Evolutionary conservation across 1,139 yeast genomes (phyloP).

Genomic region (Cylindricascospora bacillispora): DNA sequence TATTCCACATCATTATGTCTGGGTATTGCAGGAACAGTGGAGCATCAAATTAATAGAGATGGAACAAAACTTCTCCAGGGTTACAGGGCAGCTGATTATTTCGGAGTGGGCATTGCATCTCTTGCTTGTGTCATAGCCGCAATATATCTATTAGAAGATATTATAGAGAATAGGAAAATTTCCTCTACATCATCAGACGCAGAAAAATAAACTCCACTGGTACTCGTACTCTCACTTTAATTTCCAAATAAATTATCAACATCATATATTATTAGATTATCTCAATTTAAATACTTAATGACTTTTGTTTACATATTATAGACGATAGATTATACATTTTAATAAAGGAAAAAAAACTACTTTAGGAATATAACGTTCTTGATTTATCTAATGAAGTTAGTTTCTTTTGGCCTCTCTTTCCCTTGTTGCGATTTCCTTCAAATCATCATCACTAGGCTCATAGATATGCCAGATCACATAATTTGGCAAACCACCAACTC

Average conservation of each 20-base stretch:
- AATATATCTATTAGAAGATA: not conserved
- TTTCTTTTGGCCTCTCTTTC: constrained; percentile 54
- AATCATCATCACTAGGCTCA: constrained; percentile 89
- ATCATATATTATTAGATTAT: no score
- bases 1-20: constrained; percentile 41
- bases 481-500: constrained; percentile 77
- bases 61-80: constrained; percentile 23
- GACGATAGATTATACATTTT: no score
- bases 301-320: no score
- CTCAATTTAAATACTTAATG: no score
- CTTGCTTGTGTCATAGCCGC: constrained; percentile 11
- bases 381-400: no score
- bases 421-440: constrained; percentile 55
- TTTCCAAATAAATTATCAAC: no score
- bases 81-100: constrained; percentile 33
- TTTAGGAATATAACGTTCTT: no score
- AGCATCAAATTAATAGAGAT: constrained; percentile 26
- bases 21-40: constrained; percentile 41
- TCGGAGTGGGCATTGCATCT: constrained; percentile 25
- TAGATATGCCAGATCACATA: constrained; percentile 89
- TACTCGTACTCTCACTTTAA: no score
- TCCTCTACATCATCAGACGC: no score
- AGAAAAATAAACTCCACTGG: no score
- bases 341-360: no score
- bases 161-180: no score